Conservation (phyloP, 176 grass and related monocot species). For the Raddia distichophylla region DNA sequence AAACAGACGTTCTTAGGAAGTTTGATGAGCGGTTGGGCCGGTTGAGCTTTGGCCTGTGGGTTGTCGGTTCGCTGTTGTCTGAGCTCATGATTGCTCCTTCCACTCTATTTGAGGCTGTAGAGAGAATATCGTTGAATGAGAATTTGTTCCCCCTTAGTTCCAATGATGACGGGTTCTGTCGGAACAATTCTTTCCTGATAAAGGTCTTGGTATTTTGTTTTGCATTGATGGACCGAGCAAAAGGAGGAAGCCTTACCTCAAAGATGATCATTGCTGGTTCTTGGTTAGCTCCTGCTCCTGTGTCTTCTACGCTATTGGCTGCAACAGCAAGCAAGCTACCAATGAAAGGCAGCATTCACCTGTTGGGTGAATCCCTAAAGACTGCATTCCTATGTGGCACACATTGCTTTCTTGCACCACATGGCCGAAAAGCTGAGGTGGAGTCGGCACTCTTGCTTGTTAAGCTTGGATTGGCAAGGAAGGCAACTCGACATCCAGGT, state of each 20-base stretch:
- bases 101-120: constrained; percentile 79
- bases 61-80: constrained; percentile 79
- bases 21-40: constrained; percentile 84
- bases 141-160: constrained; percentile 48
- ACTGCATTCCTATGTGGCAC: constrained; percentile 77
- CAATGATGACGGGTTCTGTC: constrained; percentile 77
- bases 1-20: constrained; percentile 78
- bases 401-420: constrained; percentile 72
- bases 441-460: constrained; percentile 91
- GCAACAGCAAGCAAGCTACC: constrained; percentile 75
- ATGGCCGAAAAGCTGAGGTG: constrained; percentile 79
- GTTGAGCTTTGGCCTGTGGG: constrained; percentile 86
- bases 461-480: constrained; percentile 87
- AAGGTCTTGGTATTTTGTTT: constrained; percentile 87
- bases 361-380: constrained; percentile 73
- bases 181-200: constrained; percentile 83
- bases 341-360: constrained; percentile 74
- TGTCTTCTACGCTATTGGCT: constrained; percentile 73
- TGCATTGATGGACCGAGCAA: constrained; percentile 78
- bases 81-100: constrained; percentile 86
- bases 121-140: constrained; percentile 70
- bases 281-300: constrained; percentile 87
- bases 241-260: constrained; percentile 74
- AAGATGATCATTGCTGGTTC: constrained; percentile 84
- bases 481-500: constrained; percentile 67